Evolutionary conservation across 495 filamentous ascomycete species (phyloP).

Genomic region (Penicillium riverlandense): DNA sequence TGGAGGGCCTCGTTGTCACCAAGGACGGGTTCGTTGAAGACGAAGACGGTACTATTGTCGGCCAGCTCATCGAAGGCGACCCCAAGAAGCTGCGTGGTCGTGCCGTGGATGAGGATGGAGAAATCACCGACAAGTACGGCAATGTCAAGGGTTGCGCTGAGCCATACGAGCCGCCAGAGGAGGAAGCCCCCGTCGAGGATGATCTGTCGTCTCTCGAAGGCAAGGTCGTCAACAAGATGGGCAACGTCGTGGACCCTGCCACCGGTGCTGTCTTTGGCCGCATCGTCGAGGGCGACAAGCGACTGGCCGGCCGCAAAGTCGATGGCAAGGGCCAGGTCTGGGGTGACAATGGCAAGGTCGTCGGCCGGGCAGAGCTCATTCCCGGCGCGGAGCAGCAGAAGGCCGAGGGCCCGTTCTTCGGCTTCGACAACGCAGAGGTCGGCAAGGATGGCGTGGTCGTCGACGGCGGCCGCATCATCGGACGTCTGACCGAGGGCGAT

Average conservation of each 20-base stretch:
- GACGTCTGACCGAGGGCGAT: conserved; percentile 67
- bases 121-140: conserved; percentile 73
- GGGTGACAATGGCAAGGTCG: conserved; percentile 70
- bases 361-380: conserved; percentile 74
- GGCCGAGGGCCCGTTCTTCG: conserved; percentile 74
- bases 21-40: conserved; percentile 64
- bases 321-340: conserved; percentile 76
- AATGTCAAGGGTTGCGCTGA: conserved; percentile 74
- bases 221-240: conserved; percentile 78
- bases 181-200: conserved; percentile 34
- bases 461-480: conserved; percentile 61
- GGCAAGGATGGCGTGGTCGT: conserved; percentile 69
- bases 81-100: conserved; percentile 67
- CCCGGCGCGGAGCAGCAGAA: conserved; percentile 59
- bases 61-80: conserved; percentile 70
- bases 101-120: conserved; percentile 73
- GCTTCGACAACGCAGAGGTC: conserved; percentile 64
- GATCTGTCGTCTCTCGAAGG: conserved; percentile 70
- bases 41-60: conserved; percentile 61
- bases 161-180: conserved; percentile 55
- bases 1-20: conserved; percentile 61
- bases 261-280: conserved; percentile 69
- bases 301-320: conserved; percentile 71
- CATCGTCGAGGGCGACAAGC: conserved; percentile 66
- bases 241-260: conserved; percentile 67